A percentile compares a stretch with the other conserved stretches of the same genome.
Evolutionary conservation across 192 early-diverging fungal species (phyloP).

Genomic region (Piromyces sp.): DNA sequence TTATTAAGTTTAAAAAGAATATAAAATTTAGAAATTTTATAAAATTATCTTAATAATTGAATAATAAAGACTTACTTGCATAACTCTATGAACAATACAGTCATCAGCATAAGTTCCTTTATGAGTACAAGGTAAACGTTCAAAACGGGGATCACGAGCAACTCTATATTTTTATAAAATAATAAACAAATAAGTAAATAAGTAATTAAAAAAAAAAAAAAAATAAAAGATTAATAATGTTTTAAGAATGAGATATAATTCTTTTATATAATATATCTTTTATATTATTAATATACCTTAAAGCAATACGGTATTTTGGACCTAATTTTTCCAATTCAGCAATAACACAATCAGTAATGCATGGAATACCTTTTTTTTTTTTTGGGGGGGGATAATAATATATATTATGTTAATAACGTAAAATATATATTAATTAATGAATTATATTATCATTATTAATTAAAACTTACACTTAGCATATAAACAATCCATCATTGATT

Average conservation of each 20-base stretch:
- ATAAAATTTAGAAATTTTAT: not conserved
- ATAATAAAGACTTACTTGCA: slow-evolving; percentile 11
- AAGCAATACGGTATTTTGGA: slow-evolving; percentile 82
- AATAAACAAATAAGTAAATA: no score
- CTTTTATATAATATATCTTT: not conserved
- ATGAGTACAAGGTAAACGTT: slow-evolving; percentile 85
- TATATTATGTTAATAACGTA: no score
- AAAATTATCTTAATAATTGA: not conserved
- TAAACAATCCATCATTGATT: slow-evolving; percentile 98
- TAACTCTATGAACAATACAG: slow-evolving; percentile 82
- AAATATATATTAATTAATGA: no score
- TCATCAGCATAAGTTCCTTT: slow-evolving; percentile 99
- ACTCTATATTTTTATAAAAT: no score
- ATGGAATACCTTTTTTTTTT: slow-evolving; percentile 49
- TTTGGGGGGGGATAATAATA: no score
- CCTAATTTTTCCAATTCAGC: slow-evolving; percentile 97
- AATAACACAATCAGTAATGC: slow-evolving; percentile 96
- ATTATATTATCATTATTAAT: no score
- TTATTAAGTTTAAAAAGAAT: no score
- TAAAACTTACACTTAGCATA: slow-evolving; percentile 70
- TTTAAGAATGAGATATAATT: not conserved
- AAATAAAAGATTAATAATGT: not conserved
- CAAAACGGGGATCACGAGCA: slow-evolving; percentile 94
- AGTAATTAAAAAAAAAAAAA: not conserved
- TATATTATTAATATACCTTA: slow-evolving; percentile 27